These are phyloP conservation scores for Russula olivacea DNA, from an alignment of 768 basidiomycete genomes.

Conservation along the genomic window DNA sequence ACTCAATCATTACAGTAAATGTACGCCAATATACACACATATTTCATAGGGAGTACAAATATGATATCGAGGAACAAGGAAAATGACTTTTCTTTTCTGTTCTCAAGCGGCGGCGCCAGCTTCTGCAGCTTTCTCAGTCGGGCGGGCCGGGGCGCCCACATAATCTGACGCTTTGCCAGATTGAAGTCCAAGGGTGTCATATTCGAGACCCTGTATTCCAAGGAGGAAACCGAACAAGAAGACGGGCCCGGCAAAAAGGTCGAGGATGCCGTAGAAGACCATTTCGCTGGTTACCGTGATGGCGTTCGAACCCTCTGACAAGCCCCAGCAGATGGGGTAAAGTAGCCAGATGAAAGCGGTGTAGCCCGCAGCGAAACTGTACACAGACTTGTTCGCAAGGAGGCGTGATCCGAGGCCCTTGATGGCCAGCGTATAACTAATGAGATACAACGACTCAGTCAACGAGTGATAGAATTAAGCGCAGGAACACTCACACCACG, in stretches of 20 bases:
- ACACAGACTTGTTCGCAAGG: background rate
- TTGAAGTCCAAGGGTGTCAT: slow-evolving; percentile 29
- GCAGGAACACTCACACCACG: slow-evolving; percentile 37
- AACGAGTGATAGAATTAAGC: slow-evolving; percentile 10
- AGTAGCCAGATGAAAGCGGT: slow-evolving; percentile 48
- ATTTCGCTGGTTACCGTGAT: slow-evolving; percentile 49
- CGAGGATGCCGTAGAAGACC: slow-evolving; percentile 50
- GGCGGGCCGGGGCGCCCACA: background rate
- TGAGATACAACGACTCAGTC: background rate
- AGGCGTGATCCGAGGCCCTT: slow-evolving; percentile 1
- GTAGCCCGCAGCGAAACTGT: background rate
- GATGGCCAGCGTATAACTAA: background rate
- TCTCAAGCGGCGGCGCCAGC: background rate
- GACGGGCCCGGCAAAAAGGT: slow-evolving; percentile 37
- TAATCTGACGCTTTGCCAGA: slow-evolving; percentile 28
- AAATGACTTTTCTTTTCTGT: background rate
- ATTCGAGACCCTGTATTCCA: slow-evolving; percentile 31
- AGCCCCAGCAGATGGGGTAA: slow-evolving; percentile 55
- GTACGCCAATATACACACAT: background rate
- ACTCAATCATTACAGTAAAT: background rate
- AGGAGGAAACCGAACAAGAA: slow-evolving; percentile 30
- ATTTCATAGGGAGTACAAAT: background rate
- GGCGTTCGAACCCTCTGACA: slow-evolving; percentile 47
- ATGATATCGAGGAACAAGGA: background rate
- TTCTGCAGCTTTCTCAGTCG: background rate